Percentiles rank a stretch among this genome's conserved stretches.
These are phyloP conservation scores for Kwoniella mangroviensis DNA, from an alignment of 768 basidiomycete genomes.

Conservation along the genomic window DNA sequence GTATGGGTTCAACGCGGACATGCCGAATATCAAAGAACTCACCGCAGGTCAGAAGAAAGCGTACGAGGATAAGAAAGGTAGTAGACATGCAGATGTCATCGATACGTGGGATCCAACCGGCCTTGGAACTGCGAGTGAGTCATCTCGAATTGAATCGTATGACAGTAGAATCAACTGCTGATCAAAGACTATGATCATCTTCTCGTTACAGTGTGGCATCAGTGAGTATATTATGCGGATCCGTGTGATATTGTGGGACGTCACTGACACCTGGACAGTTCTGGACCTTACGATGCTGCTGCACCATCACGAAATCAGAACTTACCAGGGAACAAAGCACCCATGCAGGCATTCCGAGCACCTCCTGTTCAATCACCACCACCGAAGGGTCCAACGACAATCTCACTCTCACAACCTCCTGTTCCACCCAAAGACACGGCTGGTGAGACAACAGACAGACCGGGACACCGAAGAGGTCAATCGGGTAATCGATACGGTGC, in stretches of 20 bases:
- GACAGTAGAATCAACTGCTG: not conserved
- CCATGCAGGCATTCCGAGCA: slow-evolving; percentile 53
- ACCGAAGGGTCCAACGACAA: slow-evolving; percentile 31
- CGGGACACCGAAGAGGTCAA: slow-evolving; percentile 7
- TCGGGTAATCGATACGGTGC: slow-evolving; percentile 9
- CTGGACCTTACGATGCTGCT: slow-evolving; percentile 57
- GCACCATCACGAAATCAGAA: slow-evolving; percentile 54
- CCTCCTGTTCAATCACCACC: slow-evolving; percentile 34
- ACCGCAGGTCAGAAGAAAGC: slow-evolving; percentile 48
- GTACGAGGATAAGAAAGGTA: slow-evolving; percentile 51
- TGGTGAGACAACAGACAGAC: not conserved
- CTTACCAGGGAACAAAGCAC: slow-evolving; percentile 44
- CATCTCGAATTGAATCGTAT: too few relatives aligned
- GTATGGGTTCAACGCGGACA: slow-evolving; percentile 33
- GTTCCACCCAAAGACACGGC: slow-evolving; percentile 27
- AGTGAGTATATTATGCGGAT: slow-evolving; percentile 31
- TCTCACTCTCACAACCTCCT: slow-evolving; percentile 40
- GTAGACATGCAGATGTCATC: slow-evolving; percentile 56
- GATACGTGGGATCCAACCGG: slow-evolving; percentile 58
- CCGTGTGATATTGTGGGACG: not conserved
- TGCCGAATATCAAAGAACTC: slow-evolving; percentile 25
- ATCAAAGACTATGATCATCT: not conserved
- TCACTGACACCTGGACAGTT: slow-evolving; percentile 35
- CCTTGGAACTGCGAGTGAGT: slow-evolving; percentile 54
- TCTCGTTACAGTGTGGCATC: slow-evolving; percentile 53